Conservation (phyloP, 2,329 filamentous ascomycete species). For the Aureobasidium sp. region DNA sequence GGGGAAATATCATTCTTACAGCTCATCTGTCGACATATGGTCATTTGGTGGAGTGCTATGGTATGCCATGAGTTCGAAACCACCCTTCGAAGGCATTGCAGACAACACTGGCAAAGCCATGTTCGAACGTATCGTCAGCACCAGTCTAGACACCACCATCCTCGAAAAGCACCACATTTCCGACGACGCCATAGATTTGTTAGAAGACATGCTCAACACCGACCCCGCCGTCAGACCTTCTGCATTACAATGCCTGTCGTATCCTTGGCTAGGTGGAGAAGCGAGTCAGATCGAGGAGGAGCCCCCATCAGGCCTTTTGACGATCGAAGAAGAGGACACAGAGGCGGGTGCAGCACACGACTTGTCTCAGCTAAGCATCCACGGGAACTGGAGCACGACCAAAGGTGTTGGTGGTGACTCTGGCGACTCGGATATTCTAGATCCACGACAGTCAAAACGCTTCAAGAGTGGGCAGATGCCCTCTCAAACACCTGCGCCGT, state of each 20-base stretch:
- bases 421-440: constrained; percentile 32
- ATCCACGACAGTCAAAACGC: constrained; percentile 38
- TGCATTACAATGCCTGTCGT: constrained; percentile 60
- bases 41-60: constrained; percentile 90
- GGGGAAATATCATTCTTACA: constrained; percentile 59
- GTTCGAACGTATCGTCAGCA: constrained; percentile 79
- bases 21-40: constrained; percentile 92
- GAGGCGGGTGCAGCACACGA: constrained; percentile 46
- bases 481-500: constrained; percentile 17
- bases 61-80: constrained; percentile 69
- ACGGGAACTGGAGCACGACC: constrained; percentile 23
- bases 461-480: constrained; percentile 30
- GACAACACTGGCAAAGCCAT: constrained; percentile 73
- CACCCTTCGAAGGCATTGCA: constrained; percentile 73
- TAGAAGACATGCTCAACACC: constrained; percentile 72
- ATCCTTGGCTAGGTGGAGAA: constrained; percentile 64
- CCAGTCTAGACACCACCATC: constrained; percentile 58
- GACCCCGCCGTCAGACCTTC: constrained; percentile 72
- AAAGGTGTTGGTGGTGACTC: constrained; percentile 28
- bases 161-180: constrained; percentile 57
- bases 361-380: constrained; percentile 59
- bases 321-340: constrained; percentile 55
- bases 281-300: constrained; percentile 28
- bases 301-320: constrained; percentile 27
- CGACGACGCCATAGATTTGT: constrained; percentile 62